Evolutionary conservation across 306 rosid genomes (phyloP).

Genomic region (Lathyrus aphaca): DNA sequence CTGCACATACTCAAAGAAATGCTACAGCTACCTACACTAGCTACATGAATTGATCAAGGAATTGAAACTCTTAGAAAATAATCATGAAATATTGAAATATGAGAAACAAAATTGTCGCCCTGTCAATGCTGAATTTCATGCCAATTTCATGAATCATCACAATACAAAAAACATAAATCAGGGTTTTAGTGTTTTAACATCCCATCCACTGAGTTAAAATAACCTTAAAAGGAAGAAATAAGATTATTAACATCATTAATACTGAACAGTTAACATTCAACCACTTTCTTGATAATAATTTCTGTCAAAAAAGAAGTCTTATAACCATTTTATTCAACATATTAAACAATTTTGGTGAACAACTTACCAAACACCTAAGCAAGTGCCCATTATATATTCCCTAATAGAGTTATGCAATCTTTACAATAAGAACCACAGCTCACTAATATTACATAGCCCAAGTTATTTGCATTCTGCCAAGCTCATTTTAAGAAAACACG

Average conservation of each 20-base stretch:
- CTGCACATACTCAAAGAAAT: conserved; percentile 9
- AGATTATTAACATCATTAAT: conserved; percentile 11
- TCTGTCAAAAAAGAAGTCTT: conserved; percentile 11
- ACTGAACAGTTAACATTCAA: conserved; percentile 18
- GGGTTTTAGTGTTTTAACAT: conserved; percentile 18
- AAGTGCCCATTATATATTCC: neutral
- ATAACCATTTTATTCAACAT: neutral
- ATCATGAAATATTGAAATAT: conserved; percentile 22
- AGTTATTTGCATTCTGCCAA: conserved; percentile 5
- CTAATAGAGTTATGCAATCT: conserved; percentile 1
- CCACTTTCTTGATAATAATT: conserved; percentile 26
- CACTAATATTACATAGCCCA: conserved; percentile 28
- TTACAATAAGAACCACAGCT: conserved; percentile 10
- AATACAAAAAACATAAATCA: conserved; percentile 17
- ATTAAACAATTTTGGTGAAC: conserved; percentile 6
- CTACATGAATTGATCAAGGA: conserved; percentile 29
- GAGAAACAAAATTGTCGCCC: conserved; percentile 3
- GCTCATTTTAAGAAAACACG: conserved; percentile 17
- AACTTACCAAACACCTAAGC: conserved; percentile 10
- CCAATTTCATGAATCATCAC: conserved; percentile 32
- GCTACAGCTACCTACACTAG: conserved; percentile 15
- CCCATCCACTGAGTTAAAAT: conserved; percentile 18
- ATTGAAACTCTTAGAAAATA: conserved; percentile 19
- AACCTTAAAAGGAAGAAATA: conserved; percentile 28
- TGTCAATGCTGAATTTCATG: conserved; percentile 18